Evolutionary conservation across 176 grass and related monocot genomes (phyloP).

Genomic region (Cenchrus purpureus): DNA sequence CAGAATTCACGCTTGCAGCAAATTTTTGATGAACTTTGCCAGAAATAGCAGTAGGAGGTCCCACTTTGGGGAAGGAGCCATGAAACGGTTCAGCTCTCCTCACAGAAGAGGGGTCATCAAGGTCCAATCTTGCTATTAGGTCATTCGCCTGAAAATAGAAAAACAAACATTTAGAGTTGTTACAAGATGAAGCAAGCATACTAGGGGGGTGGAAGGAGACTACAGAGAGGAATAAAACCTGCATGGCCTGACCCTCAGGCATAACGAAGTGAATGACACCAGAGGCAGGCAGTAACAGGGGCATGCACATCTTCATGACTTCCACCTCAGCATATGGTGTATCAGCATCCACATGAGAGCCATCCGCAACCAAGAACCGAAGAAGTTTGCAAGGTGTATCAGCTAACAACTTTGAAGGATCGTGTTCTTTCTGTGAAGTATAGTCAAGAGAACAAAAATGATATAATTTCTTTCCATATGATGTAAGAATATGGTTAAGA

Average conservation of each 20-base stretch:
- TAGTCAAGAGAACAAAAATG: slow-evolving; percentile 16
- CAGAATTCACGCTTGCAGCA: slow-evolving; percentile 79
- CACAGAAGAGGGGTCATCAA: slow-evolving; percentile 96
- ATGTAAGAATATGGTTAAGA: slow-evolving; percentile 11
- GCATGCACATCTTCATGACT: slow-evolving; percentile 99
- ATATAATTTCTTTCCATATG: slow-evolving; percentile 9
- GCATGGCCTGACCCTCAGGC: slow-evolving; percentile 98
- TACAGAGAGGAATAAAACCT: slow-evolving; percentile 41
- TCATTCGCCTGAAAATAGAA: slow-evolving; percentile 66
- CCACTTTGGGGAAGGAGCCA: slow-evolving; percentile 87
- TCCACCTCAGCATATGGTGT: slow-evolving; percentile 95
- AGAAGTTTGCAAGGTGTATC: slow-evolving; percentile 99
- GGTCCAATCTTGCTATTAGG: slow-evolving; percentile 89
- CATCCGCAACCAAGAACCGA: slow-evolving; percentile 92
- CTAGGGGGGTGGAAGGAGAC: not conserved
- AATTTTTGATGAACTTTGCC: slow-evolving; percentile 96
- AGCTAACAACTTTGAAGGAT: slow-evolving; percentile 95
- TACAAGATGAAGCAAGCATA: slow-evolving; percentile 23
- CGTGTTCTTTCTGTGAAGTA: slow-evolving; percentile 89
- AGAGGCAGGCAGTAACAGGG: slow-evolving; percentile 87
- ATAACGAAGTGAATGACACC: slow-evolving; percentile 90
- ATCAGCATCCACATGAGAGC: slow-evolving; percentile 91
- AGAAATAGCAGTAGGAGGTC: slow-evolving; percentile 88
- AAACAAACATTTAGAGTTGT: slow-evolving; percentile 21
- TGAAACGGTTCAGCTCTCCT: slow-evolving; percentile 92